Conservation (phyloP, 2,329 filamentous ascomycete genomes). For the Graphilbum ipis-grandicollis region DNA sequence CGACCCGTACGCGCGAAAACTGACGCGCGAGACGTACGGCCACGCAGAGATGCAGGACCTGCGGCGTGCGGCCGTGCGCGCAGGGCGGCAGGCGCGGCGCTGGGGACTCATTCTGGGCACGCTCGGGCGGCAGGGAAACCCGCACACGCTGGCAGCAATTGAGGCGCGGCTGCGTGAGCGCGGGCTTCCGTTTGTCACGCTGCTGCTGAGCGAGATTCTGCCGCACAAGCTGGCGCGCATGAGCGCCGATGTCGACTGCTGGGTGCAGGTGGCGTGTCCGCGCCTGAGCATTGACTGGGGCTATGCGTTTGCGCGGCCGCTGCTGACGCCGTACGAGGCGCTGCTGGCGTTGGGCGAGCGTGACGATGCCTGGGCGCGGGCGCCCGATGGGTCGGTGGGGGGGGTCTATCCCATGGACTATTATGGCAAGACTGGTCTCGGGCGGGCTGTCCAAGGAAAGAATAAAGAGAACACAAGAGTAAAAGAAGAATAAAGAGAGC, state of each 20-base stretch:
- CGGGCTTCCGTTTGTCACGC: constrained; percentile 66
- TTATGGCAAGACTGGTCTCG: constrained; percentile 81
- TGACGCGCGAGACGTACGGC: constrained; percentile 82
- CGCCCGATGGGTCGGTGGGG: constrained; percentile 34
- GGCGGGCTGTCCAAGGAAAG: constrained; percentile 36
- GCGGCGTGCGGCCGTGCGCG: constrained; percentile 57
- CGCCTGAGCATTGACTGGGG: constrained; percentile 96
- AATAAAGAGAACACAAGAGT: neutral
- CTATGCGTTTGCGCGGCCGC: constrained; percentile 76
- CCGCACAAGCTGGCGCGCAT: constrained; percentile 90
- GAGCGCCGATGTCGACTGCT: constrained; percentile 73
- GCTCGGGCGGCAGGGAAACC: constrained; percentile 86
- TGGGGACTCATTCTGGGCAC: constrained; percentile 94
- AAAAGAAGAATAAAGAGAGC: neutral
- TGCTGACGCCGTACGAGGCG: constrained; percentile 90
- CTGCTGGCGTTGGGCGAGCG: constrained; percentile 70
- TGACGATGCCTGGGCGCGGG: constrained; percentile 43
- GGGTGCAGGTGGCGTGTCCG: constrained; percentile 98
- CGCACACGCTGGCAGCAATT: constrained; percentile 76
- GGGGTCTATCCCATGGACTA: constrained; percentile 95
- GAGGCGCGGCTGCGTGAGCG: constrained; percentile 55
- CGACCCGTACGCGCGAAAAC: constrained; percentile 82
- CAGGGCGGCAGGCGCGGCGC: constrained; percentile 50
- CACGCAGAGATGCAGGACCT: constrained; percentile 81
- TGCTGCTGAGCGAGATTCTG: constrained; percentile 89